These are phyloP conservation scores for Malassezia equina DNA, from an alignment of 1,284 basidiomycete genomes.

Conservation along the genomic window DNA sequence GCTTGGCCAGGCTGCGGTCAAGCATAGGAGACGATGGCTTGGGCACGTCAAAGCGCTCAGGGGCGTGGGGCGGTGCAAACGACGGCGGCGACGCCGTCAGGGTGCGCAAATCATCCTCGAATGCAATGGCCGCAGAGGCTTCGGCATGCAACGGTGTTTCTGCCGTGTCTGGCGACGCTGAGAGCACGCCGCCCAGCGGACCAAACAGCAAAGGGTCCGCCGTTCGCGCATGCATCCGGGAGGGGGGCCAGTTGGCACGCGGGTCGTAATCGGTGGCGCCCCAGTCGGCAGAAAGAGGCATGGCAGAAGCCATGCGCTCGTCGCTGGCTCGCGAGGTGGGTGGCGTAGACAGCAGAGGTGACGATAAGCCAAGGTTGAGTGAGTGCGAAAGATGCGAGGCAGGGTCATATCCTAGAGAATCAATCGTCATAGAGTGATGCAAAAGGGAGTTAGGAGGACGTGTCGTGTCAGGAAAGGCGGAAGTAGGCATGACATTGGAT, in stretches of 20 bases:
- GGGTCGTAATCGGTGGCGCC: neutral
- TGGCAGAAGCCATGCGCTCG: neutral
- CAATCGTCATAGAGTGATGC: constrained; percentile 9
- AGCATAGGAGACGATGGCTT: neutral
- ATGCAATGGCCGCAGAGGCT: constrained; percentile 6
- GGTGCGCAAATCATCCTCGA: constrained; percentile 10
- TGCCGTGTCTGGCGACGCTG: constrained; percentile 8
- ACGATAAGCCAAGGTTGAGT: neutral
- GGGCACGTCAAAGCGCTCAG: neutral
- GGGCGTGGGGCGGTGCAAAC: neutral
- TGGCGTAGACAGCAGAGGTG: neutral
- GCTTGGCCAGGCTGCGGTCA: constrained; percentile 1
- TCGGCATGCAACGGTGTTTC: constrained; percentile 10
- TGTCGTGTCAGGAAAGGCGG: neutral
- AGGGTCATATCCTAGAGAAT: neutral
- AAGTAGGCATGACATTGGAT: neutral
- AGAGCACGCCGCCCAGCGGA: neutral
- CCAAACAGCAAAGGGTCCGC: neutral
- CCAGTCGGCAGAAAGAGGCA: neutral
- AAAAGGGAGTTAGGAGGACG: neutral
- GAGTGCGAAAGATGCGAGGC: neutral
- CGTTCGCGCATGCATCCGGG: neutral
- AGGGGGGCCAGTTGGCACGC: neutral
- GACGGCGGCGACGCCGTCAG: neutral
- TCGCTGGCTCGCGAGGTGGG: neutral